Percentiles rank a stretch among this genome's conserved stretches.
phyloP scores from a whole-genome alignment of 345 rosid genomes.

The Pelargonium nanum region DNA sequence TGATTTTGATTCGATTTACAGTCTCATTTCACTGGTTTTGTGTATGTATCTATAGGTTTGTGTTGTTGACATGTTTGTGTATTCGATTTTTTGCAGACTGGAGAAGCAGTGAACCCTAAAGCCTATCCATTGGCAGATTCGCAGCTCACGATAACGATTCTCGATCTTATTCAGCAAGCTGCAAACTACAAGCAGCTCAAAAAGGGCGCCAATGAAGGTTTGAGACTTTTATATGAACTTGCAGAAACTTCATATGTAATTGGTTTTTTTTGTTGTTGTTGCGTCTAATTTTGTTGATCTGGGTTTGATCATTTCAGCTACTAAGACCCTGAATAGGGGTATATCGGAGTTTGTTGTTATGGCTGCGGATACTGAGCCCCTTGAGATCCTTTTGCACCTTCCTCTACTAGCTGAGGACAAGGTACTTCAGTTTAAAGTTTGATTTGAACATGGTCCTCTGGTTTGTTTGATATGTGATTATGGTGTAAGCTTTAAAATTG shows the following conservation, averaged over 20 bases:
- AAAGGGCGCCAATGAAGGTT: conserved; percentile 97
- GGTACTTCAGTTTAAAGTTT: conserved; percentile 28
- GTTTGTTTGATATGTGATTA: conserved; percentile 18
- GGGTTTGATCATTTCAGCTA: conserved; percentile 36
- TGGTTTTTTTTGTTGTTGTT: background rate
- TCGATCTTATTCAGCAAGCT: conserved; percentile 93
- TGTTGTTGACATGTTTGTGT: background rate
- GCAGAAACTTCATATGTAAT: background rate
- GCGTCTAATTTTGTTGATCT: background rate
- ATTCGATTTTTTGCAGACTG: conserved; percentile 30
- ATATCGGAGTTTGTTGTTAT: conserved; percentile 76
- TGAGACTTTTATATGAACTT: background rate
- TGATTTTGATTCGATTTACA: background rate
- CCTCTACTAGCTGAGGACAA: conserved; percentile 2
- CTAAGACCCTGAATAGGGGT: conserved; percentile 91
- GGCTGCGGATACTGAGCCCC: background rate
- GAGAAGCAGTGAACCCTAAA: conserved; percentile 72
- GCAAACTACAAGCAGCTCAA: conserved; percentile 96
- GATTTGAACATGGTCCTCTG: conserved; percentile 62
- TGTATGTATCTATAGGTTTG: too few species aligned
- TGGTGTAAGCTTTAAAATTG: conserved; percentile 1
- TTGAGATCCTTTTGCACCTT: background rate
- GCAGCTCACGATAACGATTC: conserved; percentile 60
- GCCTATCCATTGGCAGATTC: conserved; percentile 85
- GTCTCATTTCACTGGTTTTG: too few species aligned